Percentiles rank a stretch among this genome's conserved stretches.
phyloP scores from a whole-genome alignment of 768 basidiomycete species.

The Cyclocybe aegerita region DNA sequence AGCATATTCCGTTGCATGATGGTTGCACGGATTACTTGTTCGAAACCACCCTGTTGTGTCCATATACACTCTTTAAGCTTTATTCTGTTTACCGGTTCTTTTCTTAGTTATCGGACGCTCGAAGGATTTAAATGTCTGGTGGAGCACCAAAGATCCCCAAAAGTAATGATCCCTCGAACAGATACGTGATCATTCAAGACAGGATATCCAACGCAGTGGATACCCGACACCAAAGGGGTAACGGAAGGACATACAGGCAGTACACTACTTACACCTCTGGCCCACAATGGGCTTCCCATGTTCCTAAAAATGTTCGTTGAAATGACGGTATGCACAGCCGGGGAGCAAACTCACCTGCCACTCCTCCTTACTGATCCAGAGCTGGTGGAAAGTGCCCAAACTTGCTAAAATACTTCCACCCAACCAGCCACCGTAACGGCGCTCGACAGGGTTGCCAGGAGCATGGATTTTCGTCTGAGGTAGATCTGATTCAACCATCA shows the following conservation, averaged over 20 bases:
- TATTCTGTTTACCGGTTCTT: no score
- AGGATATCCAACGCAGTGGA: no score
- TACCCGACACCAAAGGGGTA: background rate
- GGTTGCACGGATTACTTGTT: background rate
- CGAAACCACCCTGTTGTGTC: no score
- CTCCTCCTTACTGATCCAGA: conserved; percentile 93
- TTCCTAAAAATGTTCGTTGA: conserved; percentile 44
- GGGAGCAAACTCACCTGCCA: conserved; percentile 65
- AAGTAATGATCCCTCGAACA: no score
- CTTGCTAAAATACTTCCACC: conserved; percentile 95
- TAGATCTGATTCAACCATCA: background rate
- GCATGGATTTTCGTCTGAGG: conserved; percentile 85
- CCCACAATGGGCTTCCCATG: conserved; percentile 82
- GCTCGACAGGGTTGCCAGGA: conserved; percentile 86
- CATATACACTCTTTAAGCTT: no score
- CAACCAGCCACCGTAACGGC: conserved; percentile 91
- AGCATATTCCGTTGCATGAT: background rate
- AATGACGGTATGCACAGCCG: background rate
- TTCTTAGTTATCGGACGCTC: no score
- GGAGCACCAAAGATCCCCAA: no score
- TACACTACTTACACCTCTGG: conserved; percentile 76
- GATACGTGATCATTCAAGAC: no score
- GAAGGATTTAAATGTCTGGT: no score
- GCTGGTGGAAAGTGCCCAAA: conserved; percentile 95
- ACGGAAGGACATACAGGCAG: conserved; percentile 4